These are phyloP conservation scores for Penicillium lagena DNA, from an alignment of 495 filamentous ascomycete species.

Conservation along the genomic window DNA sequence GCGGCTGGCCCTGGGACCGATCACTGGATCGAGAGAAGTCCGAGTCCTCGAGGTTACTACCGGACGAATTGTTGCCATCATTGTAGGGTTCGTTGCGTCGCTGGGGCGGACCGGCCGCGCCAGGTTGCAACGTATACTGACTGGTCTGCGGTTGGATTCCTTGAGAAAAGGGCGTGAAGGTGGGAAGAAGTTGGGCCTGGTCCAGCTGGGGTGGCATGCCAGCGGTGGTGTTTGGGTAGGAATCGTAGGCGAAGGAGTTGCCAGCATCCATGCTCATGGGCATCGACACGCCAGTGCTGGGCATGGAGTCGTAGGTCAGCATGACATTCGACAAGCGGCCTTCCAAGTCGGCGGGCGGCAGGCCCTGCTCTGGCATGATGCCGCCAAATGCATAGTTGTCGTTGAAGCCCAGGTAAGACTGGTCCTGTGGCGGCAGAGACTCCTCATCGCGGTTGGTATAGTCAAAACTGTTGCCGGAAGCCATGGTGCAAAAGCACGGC, in stretches of 20 bases:
- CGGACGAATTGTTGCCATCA: constrained; percentile 6
- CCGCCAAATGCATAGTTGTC: constrained; percentile 11
- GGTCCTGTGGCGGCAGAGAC: constrained; percentile 6
- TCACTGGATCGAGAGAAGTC: constrained; percentile 17
- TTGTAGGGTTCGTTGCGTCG: constrained; percentile 8
- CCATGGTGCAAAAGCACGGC: constrained; percentile 9
- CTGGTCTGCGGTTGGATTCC: neutral
- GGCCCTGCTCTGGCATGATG: constrained; percentile 15
- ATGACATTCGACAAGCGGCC: constrained; percentile 21
- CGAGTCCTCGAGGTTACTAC: constrained; percentile 17
- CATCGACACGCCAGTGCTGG: constrained; percentile 12
- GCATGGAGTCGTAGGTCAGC: constrained; percentile 23
- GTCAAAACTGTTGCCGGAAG: constrained; percentile 7
- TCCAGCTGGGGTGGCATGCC: constrained; percentile 13
- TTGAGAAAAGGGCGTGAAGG: constrained; percentile 6
- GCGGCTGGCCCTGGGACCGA: constrained; percentile 2
- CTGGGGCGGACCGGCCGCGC: neutral
- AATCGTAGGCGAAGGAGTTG: constrained; percentile 21
- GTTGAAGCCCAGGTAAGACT: constrained; percentile 12
- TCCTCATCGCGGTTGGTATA: constrained; percentile 7
- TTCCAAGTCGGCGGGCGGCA: constrained; percentile 12
- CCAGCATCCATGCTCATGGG: constrained; percentile 16
- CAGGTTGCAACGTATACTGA: constrained; percentile 2
- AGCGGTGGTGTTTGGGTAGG: constrained; percentile 16
- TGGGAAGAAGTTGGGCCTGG: constrained; percentile 11